These are phyloP conservation scores for Grigorovia yakushimaensis DNA, from an alignment of 805 yeast genomes.

Conservation along the genomic window DNA sequence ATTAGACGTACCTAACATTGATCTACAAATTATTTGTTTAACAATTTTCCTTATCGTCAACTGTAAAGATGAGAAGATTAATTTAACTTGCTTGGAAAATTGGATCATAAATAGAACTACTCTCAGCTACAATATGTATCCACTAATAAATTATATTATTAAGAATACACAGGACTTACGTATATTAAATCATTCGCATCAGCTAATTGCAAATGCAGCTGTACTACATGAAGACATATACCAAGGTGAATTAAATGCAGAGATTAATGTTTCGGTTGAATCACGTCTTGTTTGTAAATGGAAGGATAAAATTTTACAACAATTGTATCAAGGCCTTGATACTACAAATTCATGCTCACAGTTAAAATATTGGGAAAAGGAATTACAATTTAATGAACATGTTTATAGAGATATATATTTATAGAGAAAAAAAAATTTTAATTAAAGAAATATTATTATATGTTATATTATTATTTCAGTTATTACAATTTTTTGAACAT, in stretches of 20 bases:
- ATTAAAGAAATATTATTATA: no score
- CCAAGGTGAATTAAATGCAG: constrained; percentile 14
- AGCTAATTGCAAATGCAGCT: constrained; percentile 8
- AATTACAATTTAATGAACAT: constrained; percentile 15
- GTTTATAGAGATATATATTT: constrained; percentile 17
- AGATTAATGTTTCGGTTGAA: constrained; percentile 14
- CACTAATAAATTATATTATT: constrained; percentile 13
- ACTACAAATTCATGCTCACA: constrained; percentile 17
- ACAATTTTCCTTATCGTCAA: constrained; percentile 8
- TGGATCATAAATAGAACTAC: constrained; percentile 12
- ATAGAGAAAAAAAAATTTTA: neutral
- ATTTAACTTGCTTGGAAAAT: constrained; percentile 7
- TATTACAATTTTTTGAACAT: no score
- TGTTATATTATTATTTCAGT: no score
- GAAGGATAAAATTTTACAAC: constrained; percentile 19
- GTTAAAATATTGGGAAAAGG: constrained; percentile 21
- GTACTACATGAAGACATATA: constrained; percentile 8
- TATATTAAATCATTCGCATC: constrained; percentile 16
- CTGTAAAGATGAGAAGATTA: constrained; percentile 6
- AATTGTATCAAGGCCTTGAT: constrained; percentile 17
- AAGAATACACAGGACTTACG: constrained; percentile 8
- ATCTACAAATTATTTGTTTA: constrained; percentile 4
- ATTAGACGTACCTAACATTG: neutral
- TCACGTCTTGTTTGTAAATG: constrained; percentile 17
- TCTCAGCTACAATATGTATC: constrained; percentile 11